A percentile compares a stretch with the other conserved stretches of the same genome.
Conservation (phyloP, 2,329 filamentous ascomycete species). For the Xylaria sp. region DNA sequence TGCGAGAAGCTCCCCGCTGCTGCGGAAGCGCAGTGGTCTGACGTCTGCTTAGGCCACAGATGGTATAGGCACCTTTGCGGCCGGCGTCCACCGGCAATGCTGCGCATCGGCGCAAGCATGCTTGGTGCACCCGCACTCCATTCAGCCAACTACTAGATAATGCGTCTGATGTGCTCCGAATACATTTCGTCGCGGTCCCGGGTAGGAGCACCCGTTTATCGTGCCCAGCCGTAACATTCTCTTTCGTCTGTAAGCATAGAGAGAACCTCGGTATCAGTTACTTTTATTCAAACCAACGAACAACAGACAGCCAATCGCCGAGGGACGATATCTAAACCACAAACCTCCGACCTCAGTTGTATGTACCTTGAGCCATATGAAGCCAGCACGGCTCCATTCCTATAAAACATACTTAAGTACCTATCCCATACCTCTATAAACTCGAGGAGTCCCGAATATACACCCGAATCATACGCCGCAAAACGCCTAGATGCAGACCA, state of each 20-base stretch:
- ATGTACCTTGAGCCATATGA: neutral
- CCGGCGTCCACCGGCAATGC: constrained; percentile 13
- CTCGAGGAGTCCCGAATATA: neutral
- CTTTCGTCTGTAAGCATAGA: constrained; percentile 8
- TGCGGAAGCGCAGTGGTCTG: neutral
- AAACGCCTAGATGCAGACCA: constrained; percentile 17
- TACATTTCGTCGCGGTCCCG: constrained; percentile 22
- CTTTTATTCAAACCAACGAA: neutral
- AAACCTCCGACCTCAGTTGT: constrained; percentile 10
- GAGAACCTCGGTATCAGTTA: constrained; percentile 17
- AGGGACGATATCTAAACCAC: neutral
- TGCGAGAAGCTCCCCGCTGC: constrained; percentile 9
- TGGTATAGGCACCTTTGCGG: neutral
- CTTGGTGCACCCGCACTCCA: constrained; percentile 4
- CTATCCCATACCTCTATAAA: constrained; percentile 13
- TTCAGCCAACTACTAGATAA: neutral
- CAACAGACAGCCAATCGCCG: neutral
- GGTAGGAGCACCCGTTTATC: neutral
- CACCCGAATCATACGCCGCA: constrained; percentile 9
- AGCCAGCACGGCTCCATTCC: neutral
- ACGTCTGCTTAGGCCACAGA: too few relatives aligned
- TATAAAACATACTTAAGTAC: neutral
- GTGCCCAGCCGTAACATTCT: constrained; percentile 14
- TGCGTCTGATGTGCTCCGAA: constrained; percentile 2
- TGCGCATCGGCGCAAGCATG: neutral